Evolutionary conservation across 352 stramenopile species (phyloP).

Genomic region (Phytopythium oedochilum): DNA sequence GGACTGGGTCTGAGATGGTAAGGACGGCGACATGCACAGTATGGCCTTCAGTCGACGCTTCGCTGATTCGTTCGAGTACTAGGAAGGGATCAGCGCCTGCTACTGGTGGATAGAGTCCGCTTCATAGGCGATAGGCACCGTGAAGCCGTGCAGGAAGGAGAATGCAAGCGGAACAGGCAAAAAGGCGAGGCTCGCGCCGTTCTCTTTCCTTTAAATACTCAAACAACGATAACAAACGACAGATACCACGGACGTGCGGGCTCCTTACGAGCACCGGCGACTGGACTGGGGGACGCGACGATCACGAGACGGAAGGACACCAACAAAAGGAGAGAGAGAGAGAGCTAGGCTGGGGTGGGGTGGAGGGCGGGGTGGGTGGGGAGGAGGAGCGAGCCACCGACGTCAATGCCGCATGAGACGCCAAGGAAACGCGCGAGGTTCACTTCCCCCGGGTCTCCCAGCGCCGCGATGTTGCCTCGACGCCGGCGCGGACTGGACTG

Average conservation of each 20-base stretch:
- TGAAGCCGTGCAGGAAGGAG: neutral
- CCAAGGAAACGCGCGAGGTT: neutral
- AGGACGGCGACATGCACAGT: too few species aligned
- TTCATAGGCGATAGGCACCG: too few species aligned
- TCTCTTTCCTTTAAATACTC: constrained; percentile 7
- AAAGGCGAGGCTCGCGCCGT: neutral
- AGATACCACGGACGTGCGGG: neutral
- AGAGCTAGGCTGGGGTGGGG: too few species aligned
- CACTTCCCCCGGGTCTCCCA: neutral
- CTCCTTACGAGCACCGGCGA: neutral
- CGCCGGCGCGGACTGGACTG: neutral
- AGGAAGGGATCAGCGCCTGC: too few species aligned
- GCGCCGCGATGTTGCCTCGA: too few species aligned
- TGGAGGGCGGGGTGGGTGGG: too few species aligned
- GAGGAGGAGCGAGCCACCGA: neutral
- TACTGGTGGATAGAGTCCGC: too few species aligned
- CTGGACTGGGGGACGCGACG: neutral
- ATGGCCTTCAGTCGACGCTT: too few species aligned
- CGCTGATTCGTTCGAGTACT: too few species aligned
- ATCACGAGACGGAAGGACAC: constrained; percentile 2
- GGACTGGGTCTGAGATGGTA: too few species aligned
- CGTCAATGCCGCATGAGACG: neutral
- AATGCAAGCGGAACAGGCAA: neutral
- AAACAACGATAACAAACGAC: neutral
- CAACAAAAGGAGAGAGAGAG: constrained; percentile 5